Base-by-base conservation (phyloP, 768 basidiomycete genomes). In the Tylopilus plumbeoviolaceoides region DNA sequence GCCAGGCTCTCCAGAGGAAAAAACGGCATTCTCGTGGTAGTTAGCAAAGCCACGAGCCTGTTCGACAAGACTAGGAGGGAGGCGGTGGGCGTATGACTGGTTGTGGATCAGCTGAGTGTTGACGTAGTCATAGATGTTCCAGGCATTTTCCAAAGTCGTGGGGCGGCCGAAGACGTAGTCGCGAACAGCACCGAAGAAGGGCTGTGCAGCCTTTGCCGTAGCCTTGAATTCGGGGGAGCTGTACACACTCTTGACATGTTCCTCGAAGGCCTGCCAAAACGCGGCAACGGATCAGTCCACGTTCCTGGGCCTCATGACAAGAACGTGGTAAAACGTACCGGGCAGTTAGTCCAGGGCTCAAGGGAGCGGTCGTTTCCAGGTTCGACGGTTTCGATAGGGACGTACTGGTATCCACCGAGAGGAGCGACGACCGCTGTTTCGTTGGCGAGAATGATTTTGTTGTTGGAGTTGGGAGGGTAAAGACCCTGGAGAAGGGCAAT, bases 361-460 rank as follows among this genome's bases (percentile, higher is more conserved):
- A 93, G 75, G 21, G 87, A 87, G 62, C 87, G 83, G 66, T 91
- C 87, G 58, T 91, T 89, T 48, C 78, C 79, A 27, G 90, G 87
- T 67, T 91, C 89, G 45, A 93, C 85, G n/a, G 89, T 90, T 74
- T 91, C 86, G 28, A 91, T 88, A 1, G 91, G 88, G 44, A 94
- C 80, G 59, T 93, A 94, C 70, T 92, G 89, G 69, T 92, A 94
- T 3, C 89, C 89, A 15, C 81, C 80, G 9, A 93, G 78, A 23
- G 92, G 91, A 2, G 87, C 82, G 20, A 80, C 69, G 58, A 94
- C 73, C 23, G 75, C 80, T 14, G 83, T 82, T 51, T 83, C 88
- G 57, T 95, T 90, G 3, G 91, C 91, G 15, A 95, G 83, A 7
- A 75, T 75, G 59, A 87, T 86, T 63, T 79, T 83, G 72, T 89